Percentiles rank a stretch among this genome's conserved stretches.
Conservation (phyloP, 345 rosid species). For the Dipteronia sinensis region DNA sequence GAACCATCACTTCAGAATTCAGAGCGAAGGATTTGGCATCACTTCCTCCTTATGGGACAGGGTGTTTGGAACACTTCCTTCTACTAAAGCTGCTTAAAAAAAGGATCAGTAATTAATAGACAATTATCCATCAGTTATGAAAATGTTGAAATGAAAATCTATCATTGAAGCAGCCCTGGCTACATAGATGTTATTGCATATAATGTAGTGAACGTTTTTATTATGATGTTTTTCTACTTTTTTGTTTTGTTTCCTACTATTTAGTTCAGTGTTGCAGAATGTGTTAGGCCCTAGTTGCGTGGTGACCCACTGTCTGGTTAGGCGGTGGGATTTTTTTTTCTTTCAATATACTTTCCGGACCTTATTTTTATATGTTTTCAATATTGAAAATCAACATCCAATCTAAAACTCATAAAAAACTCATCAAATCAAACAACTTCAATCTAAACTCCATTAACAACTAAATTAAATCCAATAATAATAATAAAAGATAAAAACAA, state of each 20-base stretch:
- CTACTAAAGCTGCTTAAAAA: slow-evolving; percentile 28
- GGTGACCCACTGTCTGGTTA: no score
- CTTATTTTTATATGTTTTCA: no score
- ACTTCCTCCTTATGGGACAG: slow-evolving; percentile 75
- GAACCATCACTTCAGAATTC: slow-evolving; percentile 71
- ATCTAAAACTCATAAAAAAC: no score
- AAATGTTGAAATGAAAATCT: neutral
- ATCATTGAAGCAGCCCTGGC: neutral
- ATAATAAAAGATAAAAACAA: no score
- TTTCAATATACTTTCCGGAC: no score
- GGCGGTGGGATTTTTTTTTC: no score
- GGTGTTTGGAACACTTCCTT: slow-evolving; percentile 68
- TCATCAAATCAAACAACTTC: no score
- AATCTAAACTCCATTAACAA: no score
- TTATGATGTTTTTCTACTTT: neutral
- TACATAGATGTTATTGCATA: neutral
- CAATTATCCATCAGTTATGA: neutral
- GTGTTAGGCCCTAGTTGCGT: no score
- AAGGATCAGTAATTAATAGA: slow-evolving; percentile 8
- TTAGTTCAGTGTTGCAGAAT: no score
- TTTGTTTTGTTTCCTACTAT: neutral
- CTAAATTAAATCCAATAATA: no score
- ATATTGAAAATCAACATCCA: no score
- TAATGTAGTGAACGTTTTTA: neutral
- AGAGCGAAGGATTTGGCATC: slow-evolving; percentile 65